Percentiles rank a stretch among this genome's conserved stretches.
Evolutionary conservation across 1,284 basidiomycete species (phyloP).

Genomic region (Phylloporus sp.): DNA sequence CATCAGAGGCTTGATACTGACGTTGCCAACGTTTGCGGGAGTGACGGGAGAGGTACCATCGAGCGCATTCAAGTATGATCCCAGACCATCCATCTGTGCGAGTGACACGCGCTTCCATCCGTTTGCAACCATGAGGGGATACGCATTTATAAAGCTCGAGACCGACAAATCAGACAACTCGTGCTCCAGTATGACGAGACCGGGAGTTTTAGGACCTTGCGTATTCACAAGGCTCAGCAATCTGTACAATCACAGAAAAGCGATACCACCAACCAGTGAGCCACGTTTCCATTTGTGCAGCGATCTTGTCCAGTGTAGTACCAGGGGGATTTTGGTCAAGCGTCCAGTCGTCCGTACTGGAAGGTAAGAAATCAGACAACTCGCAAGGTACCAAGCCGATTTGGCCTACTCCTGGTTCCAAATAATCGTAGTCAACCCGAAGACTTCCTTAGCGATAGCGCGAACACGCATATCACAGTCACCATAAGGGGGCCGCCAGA

Average conservation of each 20-base stretch:
- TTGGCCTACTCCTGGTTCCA: conserved; percentile 79
- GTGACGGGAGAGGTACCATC: conserved; percentile 30
- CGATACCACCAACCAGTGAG: conserved; percentile 47
- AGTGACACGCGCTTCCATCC: conserved; percentile 71
- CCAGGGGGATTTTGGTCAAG: conserved; percentile 41
- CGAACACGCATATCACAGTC: conserved; percentile 76
- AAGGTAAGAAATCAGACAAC: conserved; percentile 11
- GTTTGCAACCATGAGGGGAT: conserved; percentile 62
- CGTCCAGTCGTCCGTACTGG: conserved; percentile 72
- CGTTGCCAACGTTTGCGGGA: conserved; percentile 26
- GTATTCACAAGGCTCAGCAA: conserved; percentile 15
- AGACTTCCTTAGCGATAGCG: conserved; percentile 74
- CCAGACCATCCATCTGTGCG: conserved; percentile 49
- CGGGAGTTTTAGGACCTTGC: conserved; percentile 67
- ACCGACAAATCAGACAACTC: conserved; percentile 71
- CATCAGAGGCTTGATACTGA: conserved; percentile 23
- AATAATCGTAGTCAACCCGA: conserved; percentile 70
- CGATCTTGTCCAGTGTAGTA: conserved; percentile 50
- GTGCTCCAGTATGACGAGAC: conserved; percentile 85
- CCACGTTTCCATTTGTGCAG: conserved; percentile 55
- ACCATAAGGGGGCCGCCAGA: conserved; percentile 81
- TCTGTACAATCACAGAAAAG: background rate
- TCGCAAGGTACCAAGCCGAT: background rate
- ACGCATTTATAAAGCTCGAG: conserved; percentile 70
- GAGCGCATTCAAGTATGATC: conserved; percentile 61